These are phyloP conservation scores for Dryas alaskensis DNA, from an alignment of 306 rosid genomes.

Conservation along the genomic window DNA sequence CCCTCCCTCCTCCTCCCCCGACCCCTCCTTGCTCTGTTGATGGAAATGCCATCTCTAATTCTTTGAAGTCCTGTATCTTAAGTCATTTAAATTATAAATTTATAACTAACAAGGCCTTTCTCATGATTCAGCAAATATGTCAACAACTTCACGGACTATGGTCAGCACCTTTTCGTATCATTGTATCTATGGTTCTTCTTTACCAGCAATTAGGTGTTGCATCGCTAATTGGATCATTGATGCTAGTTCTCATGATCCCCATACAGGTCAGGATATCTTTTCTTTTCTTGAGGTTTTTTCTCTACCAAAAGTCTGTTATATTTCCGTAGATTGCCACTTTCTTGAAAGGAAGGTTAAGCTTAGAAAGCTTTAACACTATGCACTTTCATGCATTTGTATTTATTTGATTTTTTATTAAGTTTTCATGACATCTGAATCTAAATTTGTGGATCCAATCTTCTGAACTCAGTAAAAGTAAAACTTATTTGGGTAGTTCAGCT, in stretches of 20 bases:
- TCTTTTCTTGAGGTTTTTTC: background rate
- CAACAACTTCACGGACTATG: slow-evolving; percentile 79
- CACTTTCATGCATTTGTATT: background rate
- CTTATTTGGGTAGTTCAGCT: background rate
- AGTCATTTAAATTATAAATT: slow-evolving; percentile 3
- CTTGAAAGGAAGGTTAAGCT: background rate
- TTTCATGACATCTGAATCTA: background rate
- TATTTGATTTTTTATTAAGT: no score
- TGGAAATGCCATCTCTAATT: background rate
- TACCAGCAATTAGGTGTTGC: slow-evolving; percentile 95
- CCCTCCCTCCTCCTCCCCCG: no score
- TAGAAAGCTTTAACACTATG: background rate
- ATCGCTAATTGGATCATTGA: slow-evolving; percentile 64
- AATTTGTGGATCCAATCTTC: background rate
- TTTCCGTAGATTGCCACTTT: background rate
- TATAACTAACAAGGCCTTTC: slow-evolving; percentile 2
- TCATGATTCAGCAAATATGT: slow-evolving; percentile 59
- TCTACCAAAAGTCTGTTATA: background rate
- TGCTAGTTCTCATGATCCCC: slow-evolving; percentile 66
- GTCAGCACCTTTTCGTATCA: slow-evolving; percentile 89
- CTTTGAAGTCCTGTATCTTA: background rate
- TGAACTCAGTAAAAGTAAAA: background rate
- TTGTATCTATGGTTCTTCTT: slow-evolving; percentile 64
- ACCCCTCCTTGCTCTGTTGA: no score
- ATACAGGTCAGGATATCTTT: slow-evolving; percentile 51